Conservation (phyloP, 2,329 filamentous ascomycete genomes). For the Curvularia sp. region DNA sequence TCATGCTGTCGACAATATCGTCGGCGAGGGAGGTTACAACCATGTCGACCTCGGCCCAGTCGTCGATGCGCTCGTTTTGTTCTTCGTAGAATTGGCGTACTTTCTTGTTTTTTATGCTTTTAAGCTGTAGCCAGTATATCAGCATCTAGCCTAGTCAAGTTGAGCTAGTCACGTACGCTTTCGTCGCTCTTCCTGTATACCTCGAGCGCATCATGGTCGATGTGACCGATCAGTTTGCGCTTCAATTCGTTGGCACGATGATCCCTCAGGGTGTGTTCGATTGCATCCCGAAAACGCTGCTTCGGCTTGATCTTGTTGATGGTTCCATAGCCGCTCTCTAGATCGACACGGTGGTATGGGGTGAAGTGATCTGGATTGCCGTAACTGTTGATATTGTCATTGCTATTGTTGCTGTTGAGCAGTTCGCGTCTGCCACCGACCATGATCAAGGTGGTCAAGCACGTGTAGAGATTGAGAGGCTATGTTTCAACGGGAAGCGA, state of each 20-base stretch:
- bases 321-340: constrained; percentile 42
- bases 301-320: constrained; percentile 25
- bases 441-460: constrained; percentile 21
- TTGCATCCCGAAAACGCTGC: constrained; percentile 57
- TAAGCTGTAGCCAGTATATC: constrained; percentile 47
- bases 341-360: constrained; percentile 31
- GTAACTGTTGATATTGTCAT: constrained; percentile 15
- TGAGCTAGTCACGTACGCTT: constrained; percentile 45
- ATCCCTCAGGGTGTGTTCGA: constrained; percentile 56
- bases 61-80: constrained; percentile 63
- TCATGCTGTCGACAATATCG: constrained; percentile 67
- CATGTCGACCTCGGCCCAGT: constrained; percentile 67
- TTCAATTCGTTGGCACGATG: constrained; percentile 58
- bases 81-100: constrained; percentile 62
- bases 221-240: constrained; percentile 56
- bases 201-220: constrained; percentile 58
- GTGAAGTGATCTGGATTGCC: constrained; percentile 18
- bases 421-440: constrained; percentile 33
- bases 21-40: constrained; percentile 64
- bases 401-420: constrained; percentile 18
- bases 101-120: constrained; percentile 60
- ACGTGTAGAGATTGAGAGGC: neutral
- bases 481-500: neutral
- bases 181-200: constrained; percentile 60
- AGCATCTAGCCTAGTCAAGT: neutral